Base-by-base conservation (phyloP, 2,329 filamentous ascomycete genomes). In the Dryadomyces quercus-mongolicae region DNA sequence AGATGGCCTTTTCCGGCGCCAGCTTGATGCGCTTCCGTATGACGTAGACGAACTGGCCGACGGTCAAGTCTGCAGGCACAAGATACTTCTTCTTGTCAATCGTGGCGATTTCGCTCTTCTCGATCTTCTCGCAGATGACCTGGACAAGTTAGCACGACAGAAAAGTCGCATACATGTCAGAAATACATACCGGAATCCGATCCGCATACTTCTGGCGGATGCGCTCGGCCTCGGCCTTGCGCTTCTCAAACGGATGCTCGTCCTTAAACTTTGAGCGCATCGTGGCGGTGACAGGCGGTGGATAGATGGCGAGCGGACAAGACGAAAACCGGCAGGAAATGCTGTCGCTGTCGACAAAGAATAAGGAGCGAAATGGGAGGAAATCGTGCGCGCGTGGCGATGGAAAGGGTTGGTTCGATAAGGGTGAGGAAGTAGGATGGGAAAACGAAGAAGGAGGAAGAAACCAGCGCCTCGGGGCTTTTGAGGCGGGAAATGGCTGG, bases 51-150 rank as follows among this genome's bases (percentile, higher is more conserved):
- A 98, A 70, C 84, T 98, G 93, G 65, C 93, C 93, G 60, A 98
- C 93, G 59, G 93, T 98, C 68, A 98, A 82, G 69, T 98, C 93
- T 63, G 93, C 90, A 15, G 93, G 93, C 31, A 98, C 93, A 50
- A 98, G 82, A 68, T 98, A 98, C 78, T 98, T 98, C 84, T 98
- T 98, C 85, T 98, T 98, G 76, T 98, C 93, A 80, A 98, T 98
- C 62, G 93, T 97, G 57, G 93, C 93, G 65, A 98, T 98, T 70
- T 98, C 93, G 59, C 88, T 94, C 77, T 96, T 97, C 76, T 98
- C 93, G 63, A 97, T 92, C 79, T 97, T 97, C 74, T 97, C 93
- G 79, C 93, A 98, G 70, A 98, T 98, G 60, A 98, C 92, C 91
- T 95, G 64, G 50, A 44, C 49, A 16, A 2, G 5, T 43, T 49